Evolutionary conservation across 148 eudicot genomes (phyloP), one percentile per base, ranked within the genome.

Genomic region (Euryodendron excelsum): DNA sequence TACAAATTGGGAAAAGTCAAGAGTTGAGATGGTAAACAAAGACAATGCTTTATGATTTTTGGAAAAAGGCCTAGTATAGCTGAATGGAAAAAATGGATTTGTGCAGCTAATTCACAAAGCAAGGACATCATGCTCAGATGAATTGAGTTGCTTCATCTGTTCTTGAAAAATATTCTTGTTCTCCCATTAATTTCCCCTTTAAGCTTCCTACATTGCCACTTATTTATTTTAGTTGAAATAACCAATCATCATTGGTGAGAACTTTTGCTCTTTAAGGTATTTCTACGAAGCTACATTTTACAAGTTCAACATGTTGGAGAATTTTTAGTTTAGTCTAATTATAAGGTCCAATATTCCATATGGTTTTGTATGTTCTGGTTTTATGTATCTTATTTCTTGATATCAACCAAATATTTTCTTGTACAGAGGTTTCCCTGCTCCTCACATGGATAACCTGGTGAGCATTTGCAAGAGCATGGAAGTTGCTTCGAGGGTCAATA

Each of bases 371-470:
- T 60, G 66, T 8, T 15, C 15, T 3, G 15, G 61, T 37, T 58
- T 59, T 47, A 9, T 39, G 13, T 28, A 18, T 9, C n/a, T 39
- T 1, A 28, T 75, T 41, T 11, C 50, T 39, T 13, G 4, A 28
- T 39, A 28, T 61, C 27, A 45, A 28, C 8, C 18, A 5, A 50
- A 20, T 50, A 31, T 75, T 52, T 64, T 80, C 81, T 88, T 86
- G 37, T 86, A 89, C 86, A 96, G 99, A 96, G 88, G 85, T 96
- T 78, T 92, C 4, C 97, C 94, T 48, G 95, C 98, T 81, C 99
- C 97, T 31, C 99, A 96, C 76, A 96, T 96, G 99, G 98, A 96
- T 75, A 96, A 83, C 77, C 81, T 96, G 73, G 99, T 93, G 65
- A 88, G 74, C 70, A 90, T 96, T 80, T 96, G 91, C 89, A 96